A percentile compares a stretch with the other conserved stretches of the same genome.
Conservation (phyloP, 208 protist species). For the Angomonas ambiguus region DNA sequence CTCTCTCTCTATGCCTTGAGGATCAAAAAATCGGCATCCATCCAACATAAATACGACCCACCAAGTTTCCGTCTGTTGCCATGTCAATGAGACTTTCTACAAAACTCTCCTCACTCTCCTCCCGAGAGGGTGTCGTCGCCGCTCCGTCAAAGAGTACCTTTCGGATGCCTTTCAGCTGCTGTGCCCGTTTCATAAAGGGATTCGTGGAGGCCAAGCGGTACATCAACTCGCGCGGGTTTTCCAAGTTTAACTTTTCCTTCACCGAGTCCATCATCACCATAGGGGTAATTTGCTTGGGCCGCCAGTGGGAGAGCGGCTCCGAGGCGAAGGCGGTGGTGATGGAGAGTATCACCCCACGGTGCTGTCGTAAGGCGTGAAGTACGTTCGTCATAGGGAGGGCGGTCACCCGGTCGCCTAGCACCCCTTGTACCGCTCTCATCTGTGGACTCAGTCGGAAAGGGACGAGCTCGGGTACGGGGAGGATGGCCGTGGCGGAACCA, state of each 20-base stretch:
- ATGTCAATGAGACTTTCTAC: constrained; percentile 82
- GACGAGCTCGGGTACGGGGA: constrained; percentile 91
- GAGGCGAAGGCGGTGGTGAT: constrained; percentile 88
- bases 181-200: constrained; percentile 1
- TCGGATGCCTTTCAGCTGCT: not conserved
- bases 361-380: constrained; percentile 32
- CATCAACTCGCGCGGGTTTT: constrained; percentile 21
- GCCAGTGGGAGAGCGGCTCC: constrained; percentile 82
- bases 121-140: not conserved
- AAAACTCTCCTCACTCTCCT: constrained; percentile 38
- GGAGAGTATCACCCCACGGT: constrained; percentile 61
- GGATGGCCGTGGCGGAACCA: constrained; percentile 74
- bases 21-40: constrained; percentile 37
- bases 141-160: not conserved
- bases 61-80: constrained; percentile 79
- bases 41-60: constrained; percentile 57
- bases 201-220: constrained; percentile 10
- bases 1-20: constrained; percentile 12
- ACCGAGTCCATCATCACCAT: constrained; percentile 19
- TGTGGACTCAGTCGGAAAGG: constrained; percentile 91
- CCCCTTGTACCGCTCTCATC: constrained; percentile 60
- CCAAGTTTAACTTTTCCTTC: constrained; percentile 27
- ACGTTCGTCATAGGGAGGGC: constrained; percentile 56
- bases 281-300: not conserved
- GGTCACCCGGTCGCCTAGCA: constrained; percentile 55